Evolutionary conservation across 1,139 yeast genomes (phyloP), one percentile per base, ranked within the genome.

Genomic region (Protomyces inouyei): DNA sequence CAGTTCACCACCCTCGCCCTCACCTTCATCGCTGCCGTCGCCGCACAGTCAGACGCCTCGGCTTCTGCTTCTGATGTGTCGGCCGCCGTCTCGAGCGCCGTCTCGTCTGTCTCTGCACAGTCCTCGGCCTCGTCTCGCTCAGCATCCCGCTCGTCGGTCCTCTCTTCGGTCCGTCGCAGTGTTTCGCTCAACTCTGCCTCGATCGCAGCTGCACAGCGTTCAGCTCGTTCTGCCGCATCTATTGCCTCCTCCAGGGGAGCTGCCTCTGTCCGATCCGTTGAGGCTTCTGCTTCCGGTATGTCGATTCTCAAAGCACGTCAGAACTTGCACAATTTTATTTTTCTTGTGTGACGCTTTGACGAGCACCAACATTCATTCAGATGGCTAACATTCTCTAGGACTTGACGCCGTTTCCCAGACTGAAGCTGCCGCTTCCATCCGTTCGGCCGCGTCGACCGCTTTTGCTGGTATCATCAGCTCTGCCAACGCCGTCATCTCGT

Each of bases 1-100:
- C 61, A 57, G 40, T 57, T 57, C 61, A 46, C 61, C 18, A 23
- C 61, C 38, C 16, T 57, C 56, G 61, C 61, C 36, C 56, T 57
- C 40, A 40, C 56, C 35, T 35, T 57, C 52, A 43, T 51, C 52
- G 61, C 61, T 18, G 61, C 61, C 38, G 61, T 57, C 18, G 55
- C 61, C 23, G 61, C 61, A 18, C 61, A 57, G 61, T 23, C 25
- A n/a, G 55, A 38, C 32, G 12, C 43, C 16, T 37, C 57, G 36
- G 57, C 32, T 18, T 16, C 48, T 9, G 35, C 57, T n/a, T 16
- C 45, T 18, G 46, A 37, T 10, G 45, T 35, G 3, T 40, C 28
- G 28, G 32, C 61, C n/a, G 54, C 54, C 21, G 60, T 43, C 28
- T 43, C 60, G 23, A 21, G 35, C 18, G 61, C 55, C 21, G 48